Evolutionary conservation across 768 basidiomycete species (phyloP).

Genomic region (Calocera viscosa): DNA sequence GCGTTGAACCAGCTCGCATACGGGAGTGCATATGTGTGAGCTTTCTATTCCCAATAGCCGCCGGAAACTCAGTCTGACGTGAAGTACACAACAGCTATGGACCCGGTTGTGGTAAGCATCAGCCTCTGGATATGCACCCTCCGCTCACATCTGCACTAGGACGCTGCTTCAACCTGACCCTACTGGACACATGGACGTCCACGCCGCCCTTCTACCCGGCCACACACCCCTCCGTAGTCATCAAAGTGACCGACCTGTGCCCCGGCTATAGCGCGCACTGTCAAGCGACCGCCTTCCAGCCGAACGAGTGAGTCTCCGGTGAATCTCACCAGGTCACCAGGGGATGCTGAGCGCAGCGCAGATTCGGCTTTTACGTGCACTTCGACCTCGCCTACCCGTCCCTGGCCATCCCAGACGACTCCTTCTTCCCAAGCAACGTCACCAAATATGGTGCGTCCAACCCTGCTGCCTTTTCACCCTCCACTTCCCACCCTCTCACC

Average conservation of each 20-base stretch:
- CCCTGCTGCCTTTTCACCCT: too few relatives aligned
- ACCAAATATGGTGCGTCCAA: conserved; percentile 49
- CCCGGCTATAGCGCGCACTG: conserved; percentile 62
- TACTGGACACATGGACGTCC: conserved; percentile 53
- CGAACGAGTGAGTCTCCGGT: conserved; percentile 45
- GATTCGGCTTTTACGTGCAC: conserved; percentile 58
- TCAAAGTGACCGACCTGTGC: conserved; percentile 74
- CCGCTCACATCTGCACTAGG: conserved; percentile 35
- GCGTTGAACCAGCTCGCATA: conserved; percentile 65
- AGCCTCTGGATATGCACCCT: background rate
- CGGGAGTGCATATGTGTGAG: conserved; percentile 51
- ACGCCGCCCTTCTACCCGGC: conserved; percentile 57
- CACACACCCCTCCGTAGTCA: conserved; percentile 15
- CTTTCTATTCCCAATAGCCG: background rate
- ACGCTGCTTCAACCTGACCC: conserved; percentile 63
- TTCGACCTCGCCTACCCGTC: conserved; percentile 78
- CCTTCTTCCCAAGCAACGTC: conserved; percentile 56
- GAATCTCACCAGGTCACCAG: background rate
- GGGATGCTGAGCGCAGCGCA: conserved; percentile 22
- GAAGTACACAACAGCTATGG: conserved; percentile 28
- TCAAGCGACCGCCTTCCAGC: conserved; percentile 45
- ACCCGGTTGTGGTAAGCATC: conserved; percentile 8
- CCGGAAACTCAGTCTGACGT: background rate
- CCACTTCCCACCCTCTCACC: too few relatives aligned
- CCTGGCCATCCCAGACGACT: conserved; percentile 49